Conservation (phyloP, 345 rosid genomes). For the Cochlearia excelsa region DNA sequence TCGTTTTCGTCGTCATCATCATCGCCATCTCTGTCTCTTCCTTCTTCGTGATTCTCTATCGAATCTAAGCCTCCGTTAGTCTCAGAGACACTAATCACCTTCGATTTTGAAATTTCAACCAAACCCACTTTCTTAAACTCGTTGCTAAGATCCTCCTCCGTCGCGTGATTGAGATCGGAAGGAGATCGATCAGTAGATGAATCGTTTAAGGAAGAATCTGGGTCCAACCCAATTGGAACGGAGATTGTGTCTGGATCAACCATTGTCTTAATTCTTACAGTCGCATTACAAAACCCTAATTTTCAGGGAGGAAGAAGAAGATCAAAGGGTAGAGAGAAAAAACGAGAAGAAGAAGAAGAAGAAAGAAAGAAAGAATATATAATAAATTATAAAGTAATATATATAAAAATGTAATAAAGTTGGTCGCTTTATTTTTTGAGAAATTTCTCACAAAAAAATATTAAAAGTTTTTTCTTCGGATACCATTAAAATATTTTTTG, state of each 20-base stretch:
- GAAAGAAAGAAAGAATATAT: too few relatives aligned
- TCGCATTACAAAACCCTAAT: constrained; percentile 32
- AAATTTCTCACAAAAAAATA: too few relatives aligned
- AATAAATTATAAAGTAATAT: too few relatives aligned
- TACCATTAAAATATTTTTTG: too few relatives aligned
- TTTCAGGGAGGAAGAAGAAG: constrained; percentile 29
- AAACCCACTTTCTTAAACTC: constrained; percentile 42
- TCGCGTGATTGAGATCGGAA: constrained; percentile 39
- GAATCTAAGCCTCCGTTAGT: constrained; percentile 10
- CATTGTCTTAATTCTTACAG: constrained; percentile 21
- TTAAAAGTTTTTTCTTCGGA: too few relatives aligned
- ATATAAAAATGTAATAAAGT: constrained; percentile 16
- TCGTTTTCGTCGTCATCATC: constrained; percentile 12
- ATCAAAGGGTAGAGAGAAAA: constrained; percentile 7
- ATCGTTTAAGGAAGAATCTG: constrained; percentile 21
- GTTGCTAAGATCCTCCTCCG: constrained; percentile 27
- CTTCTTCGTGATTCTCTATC: constrained; percentile 10
- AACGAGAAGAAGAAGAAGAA: neutral
- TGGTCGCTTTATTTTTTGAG: constrained; percentile 8
- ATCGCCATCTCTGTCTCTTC: too few relatives aligned
- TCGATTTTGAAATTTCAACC: constrained; percentile 9
- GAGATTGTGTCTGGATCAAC: constrained; percentile 1
- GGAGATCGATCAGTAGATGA: constrained; percentile 26
- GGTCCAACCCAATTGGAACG: neutral
- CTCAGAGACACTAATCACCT: constrained; percentile 8